phyloP scores from a whole-genome alignment of 352 stramenopile genomes.

The Plasmopara halstedii region DNA sequence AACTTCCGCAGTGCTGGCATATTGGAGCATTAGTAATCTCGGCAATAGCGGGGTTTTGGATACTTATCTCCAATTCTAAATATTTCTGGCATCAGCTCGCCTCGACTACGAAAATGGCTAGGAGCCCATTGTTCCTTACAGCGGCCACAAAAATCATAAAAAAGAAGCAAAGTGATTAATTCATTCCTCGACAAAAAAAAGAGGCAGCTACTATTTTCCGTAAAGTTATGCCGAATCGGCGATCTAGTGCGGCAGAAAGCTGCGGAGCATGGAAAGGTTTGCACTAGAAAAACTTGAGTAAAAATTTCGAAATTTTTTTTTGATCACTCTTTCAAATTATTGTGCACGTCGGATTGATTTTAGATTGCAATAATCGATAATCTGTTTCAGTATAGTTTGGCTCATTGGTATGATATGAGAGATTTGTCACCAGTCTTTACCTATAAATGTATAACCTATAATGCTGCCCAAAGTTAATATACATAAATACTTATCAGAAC shows the following conservation, averaged over 20 bases:
- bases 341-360: too few species aligned
- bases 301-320: background rate
- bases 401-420: too few species aligned
- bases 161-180: conserved; percentile 1
- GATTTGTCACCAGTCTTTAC: too few species aligned
- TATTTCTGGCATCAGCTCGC: conserved; percentile 42
- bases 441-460: too few species aligned
- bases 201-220: conserved; percentile 2
- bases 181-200: background rate
- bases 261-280: conserved; percentile 4
- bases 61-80: conserved; percentile 44
- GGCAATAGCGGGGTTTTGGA: conserved; percentile 20
- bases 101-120: background rate
- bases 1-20: conserved; percentile 34
- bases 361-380: too few species aligned
- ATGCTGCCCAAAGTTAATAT: too few species aligned
- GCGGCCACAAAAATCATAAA: conserved; percentile 1
- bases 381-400: too few species aligned
- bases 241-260: conserved; percentile 23
- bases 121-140: background rate
- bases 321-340: too few species aligned
- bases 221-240: conserved; percentile 8
- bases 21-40: conserved; percentile 46
- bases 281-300: background rate
- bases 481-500: too few species aligned